These are phyloP conservation scores for Mycena metata DNA, from an alignment of 768 basidiomycete genomes.

Conservation along the genomic window DNA sequence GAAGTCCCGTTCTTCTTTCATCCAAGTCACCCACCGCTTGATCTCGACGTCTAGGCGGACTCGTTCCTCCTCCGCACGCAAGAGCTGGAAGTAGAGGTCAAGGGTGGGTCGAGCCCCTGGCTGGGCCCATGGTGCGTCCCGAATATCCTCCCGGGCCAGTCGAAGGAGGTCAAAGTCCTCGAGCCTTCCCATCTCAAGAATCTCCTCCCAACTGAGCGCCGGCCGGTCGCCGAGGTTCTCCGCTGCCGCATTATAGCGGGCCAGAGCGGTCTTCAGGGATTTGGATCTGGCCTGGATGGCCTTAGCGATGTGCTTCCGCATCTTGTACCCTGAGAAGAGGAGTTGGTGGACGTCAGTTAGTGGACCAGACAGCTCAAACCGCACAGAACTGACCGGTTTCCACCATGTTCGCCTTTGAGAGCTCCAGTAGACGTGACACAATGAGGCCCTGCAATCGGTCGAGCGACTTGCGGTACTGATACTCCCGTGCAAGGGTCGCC, in stretches of 20 bases:
- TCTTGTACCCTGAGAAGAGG: too few relatives aligned
- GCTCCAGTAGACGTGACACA: constrained; percentile 11
- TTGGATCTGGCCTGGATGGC: too few relatives aligned
- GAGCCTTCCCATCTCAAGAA: too few relatives aligned
- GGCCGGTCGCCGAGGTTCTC: too few relatives aligned
- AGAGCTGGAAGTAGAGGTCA: constrained; percentile 29
- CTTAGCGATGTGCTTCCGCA: too few relatives aligned
- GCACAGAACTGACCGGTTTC: neutral
- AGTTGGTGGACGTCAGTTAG: too few relatives aligned
- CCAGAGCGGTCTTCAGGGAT: too few relatives aligned
- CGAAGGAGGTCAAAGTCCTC: too few relatives aligned
- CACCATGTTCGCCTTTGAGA: constrained; percentile 14
- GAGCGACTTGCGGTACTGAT: constrained; percentile 7
- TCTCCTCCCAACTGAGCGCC: too few relatives aligned
- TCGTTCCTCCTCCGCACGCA: constrained; percentile 38
- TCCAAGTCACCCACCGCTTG: neutral
- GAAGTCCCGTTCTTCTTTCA: too few relatives aligned
- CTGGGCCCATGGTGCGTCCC: constrained; percentile 21
- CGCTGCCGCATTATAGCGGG: too few relatives aligned
- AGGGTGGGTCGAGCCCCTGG: constrained; percentile 17
- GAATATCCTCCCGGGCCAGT: constrained; percentile 12
- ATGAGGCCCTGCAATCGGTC: constrained; percentile 7
- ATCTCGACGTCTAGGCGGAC: constrained; percentile 18
- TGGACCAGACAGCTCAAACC: constrained; percentile 3
- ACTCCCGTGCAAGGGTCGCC: neutral